Conservation (phyloP, 768 basidiomycete species). For the Rhizopogon salebrosus region DNA sequence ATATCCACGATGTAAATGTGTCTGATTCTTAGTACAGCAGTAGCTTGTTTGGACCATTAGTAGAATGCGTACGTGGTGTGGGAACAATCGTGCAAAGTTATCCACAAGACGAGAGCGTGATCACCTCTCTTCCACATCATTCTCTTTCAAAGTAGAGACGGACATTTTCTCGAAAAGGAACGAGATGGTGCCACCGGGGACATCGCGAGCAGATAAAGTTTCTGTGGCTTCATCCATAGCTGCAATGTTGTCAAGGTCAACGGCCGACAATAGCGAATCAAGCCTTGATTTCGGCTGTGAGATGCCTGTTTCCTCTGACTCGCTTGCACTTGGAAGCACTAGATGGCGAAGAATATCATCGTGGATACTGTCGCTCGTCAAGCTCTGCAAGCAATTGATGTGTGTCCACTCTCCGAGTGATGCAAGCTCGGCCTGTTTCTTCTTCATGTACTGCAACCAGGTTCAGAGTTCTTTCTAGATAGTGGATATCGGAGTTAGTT, state of each 20-base stretch:
- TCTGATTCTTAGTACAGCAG: neutral
- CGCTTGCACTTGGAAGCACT: conserved; percentile 14
- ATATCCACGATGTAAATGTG: no score
- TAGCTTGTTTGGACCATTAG: neutral
- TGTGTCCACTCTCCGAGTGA: conserved; percentile 82
- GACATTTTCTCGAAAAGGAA: conserved; percentile 70
- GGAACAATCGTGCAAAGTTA: neutral
- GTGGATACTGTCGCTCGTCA: conserved; percentile 45
- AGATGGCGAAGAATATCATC: conserved; percentile 62
- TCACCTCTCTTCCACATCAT: conserved; percentile 1
- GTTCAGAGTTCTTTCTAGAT: neutral
- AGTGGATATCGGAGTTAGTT: conserved; percentile 4
- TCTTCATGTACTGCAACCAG: conserved; percentile 49
- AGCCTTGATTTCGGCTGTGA: conserved; percentile 20
- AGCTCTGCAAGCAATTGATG: conserved; percentile 59
- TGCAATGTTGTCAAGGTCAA: conserved; percentile 43
- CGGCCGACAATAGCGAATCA: conserved; percentile 33
- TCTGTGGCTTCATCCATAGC: conserved; percentile 29
- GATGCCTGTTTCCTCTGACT: conserved; percentile 9
- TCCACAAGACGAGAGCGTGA: neutral
- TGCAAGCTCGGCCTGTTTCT: conserved; percentile 64
- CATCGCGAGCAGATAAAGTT: conserved; percentile 37
- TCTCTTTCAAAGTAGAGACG: conserved; percentile 11
- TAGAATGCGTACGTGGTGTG: neutral
- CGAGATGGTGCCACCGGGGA: conserved; percentile 65